phyloP scores from a whole-genome alignment of 106 monocot genomes.

The Xerophyta viscosa region DNA sequence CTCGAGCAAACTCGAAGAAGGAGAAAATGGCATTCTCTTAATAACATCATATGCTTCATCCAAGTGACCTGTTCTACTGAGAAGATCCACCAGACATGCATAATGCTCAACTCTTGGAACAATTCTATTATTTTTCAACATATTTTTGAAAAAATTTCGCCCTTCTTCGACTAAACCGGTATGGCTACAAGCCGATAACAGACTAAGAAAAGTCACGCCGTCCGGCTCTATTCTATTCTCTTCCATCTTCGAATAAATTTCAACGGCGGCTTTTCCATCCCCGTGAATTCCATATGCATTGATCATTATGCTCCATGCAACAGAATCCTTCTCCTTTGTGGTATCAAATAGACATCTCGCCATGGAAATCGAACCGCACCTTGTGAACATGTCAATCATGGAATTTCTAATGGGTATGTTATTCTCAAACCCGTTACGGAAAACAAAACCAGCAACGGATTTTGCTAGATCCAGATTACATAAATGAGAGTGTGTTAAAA shows the following conservation, averaged over 20 bases:
- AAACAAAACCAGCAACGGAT: slow-evolving; percentile 19
- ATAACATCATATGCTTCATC: slow-evolving; percentile 53
- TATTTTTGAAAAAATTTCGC: slow-evolving; percentile 29
- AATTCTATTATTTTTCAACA: slow-evolving; percentile 27
- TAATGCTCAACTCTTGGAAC: slow-evolving; percentile 48
- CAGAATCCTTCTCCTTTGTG: slow-evolving; percentile 29
- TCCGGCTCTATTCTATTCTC: slow-evolving; percentile 29
- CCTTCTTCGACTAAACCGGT: slow-evolving; percentile 47
- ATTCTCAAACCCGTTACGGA: slow-evolving; percentile 28
- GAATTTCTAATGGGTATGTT: slow-evolving; percentile 30
- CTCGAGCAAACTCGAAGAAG: slow-evolving; percentile 38
- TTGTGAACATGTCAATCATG: slow-evolving; percentile 45
- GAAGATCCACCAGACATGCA: slow-evolving; percentile 55
- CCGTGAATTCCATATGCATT: slow-evolving; percentile 63
- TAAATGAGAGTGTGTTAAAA: slow-evolving; percentile 42
- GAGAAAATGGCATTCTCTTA: slow-evolving; percentile 16
- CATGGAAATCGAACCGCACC: slow-evolving; percentile 31
- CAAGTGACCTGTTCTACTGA: slow-evolving; percentile 45
- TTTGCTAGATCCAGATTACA: slow-evolving; percentile 16
- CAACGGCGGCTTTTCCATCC: slow-evolving; percentile 33
- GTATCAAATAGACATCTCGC: slow-evolving; percentile 37
- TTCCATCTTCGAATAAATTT: slow-evolving; percentile 38
- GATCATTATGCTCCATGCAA: slow-evolving; percentile 68
- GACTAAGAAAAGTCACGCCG: slow-evolving; percentile 41
- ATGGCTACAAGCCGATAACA: slow-evolving; percentile 65